Conservation (phyloP, 2,329 filamentous ascomycete genomes). For the Dactylellina parvicollis region DNA sequence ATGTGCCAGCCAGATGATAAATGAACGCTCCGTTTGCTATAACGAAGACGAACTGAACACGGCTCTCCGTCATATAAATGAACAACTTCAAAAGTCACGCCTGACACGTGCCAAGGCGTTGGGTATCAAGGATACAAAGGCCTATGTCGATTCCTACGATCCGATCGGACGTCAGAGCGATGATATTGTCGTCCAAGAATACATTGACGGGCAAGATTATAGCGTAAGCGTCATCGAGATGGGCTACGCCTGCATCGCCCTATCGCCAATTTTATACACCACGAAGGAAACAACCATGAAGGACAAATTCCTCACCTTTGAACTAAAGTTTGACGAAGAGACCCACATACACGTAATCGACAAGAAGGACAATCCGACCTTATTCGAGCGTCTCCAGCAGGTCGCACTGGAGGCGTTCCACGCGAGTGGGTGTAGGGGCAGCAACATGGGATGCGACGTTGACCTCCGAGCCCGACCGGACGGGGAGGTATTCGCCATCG, state of each 20-base stretch:
- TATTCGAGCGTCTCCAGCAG: slow-evolving; percentile 56
- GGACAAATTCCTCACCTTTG: slow-evolving; percentile 55
- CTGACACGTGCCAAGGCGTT: slow-evolving; percentile 20
- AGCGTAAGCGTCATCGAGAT: slow-evolving; percentile 55
- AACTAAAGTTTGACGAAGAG: slow-evolving; percentile 56
- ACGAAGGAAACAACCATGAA: slow-evolving; percentile 6
- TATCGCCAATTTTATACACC: slow-evolving; percentile 40
- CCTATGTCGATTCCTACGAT: slow-evolving; percentile 35
- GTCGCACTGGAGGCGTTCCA: slow-evolving; percentile 55
- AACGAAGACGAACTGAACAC: slow-evolving; percentile 33
- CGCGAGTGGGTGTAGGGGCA: slow-evolving; percentile 52
- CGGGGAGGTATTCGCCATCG: slow-evolving; percentile 56
- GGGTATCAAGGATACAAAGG: slow-evolving; percentile 15
- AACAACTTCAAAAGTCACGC: slow-evolving; percentile 39
- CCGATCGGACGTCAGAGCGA: slow-evolving; percentile 7
- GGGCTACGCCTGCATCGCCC: slow-evolving; percentile 53
- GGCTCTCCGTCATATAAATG: slow-evolving; percentile 28
- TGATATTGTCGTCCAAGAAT: slow-evolving; percentile 57
- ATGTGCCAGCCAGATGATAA: slow-evolving; percentile 55
- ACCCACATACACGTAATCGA: slow-evolving; percentile 52
- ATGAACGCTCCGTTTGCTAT: slow-evolving; percentile 55
- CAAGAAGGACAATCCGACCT: slow-evolving; percentile 46
- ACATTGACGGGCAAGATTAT: slow-evolving; percentile 56
- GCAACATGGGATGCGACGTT: slow-evolving; percentile 56
- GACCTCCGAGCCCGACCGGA: slow-evolving; percentile 55